These are phyloP conservation scores for Striga asiatica DNA, from an alignment of 257 asterid species.

Conservation along the genomic window DNA sequence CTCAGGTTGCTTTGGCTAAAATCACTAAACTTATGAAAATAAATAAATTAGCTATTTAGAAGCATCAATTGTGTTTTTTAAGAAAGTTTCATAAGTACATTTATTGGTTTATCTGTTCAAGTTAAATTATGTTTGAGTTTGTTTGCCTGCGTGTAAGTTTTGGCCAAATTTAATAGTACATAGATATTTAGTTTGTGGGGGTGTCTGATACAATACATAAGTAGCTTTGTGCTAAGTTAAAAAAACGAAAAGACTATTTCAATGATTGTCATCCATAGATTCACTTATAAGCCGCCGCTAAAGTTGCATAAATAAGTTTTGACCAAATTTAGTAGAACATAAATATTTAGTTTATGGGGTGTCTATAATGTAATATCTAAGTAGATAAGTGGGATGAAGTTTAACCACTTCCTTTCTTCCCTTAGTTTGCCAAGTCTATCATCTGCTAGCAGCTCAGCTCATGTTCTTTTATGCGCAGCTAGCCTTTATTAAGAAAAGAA, in stretches of 20 bases:
- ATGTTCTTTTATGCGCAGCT: conserved; percentile 27
- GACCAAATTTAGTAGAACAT: conserved; percentile 6
- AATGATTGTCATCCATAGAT: no score
- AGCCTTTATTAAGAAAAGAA: conserved; percentile 57
- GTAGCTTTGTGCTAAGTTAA: no score
- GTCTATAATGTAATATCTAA: background rate
- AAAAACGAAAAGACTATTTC: no score
- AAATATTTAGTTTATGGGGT: background rate
- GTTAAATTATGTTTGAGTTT: no score
- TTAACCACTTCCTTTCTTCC: background rate
- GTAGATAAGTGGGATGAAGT: background rate
- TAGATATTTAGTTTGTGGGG: no score
- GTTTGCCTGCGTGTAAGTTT: no score
- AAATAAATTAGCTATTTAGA: no score
- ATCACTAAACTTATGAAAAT: background rate
- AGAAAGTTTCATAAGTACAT: background rate
- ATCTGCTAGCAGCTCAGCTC: conserved; percentile 12
- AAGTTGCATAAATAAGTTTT: background rate
- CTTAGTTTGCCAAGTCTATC: background rate
- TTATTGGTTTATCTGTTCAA: background rate
- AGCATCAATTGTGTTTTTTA: background rate
- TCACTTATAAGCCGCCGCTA: no score
- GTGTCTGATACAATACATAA: no score
- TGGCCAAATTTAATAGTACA: no score
- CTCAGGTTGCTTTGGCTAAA: background rate